Conservation (phyloP, 2,329 filamentous ascomycete species). For the Venturia oleaginea region DNA sequence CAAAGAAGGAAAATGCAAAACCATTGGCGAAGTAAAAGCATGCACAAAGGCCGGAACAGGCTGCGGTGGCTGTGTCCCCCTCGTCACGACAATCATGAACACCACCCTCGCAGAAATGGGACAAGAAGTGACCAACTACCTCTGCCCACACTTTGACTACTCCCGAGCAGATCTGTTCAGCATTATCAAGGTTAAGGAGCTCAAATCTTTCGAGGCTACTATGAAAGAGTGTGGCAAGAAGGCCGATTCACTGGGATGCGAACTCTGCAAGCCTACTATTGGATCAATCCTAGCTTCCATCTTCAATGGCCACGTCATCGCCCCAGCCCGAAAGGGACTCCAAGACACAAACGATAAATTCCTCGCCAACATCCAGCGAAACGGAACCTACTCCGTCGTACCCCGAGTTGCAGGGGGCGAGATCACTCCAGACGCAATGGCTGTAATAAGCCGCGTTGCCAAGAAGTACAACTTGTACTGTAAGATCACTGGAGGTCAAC, state of each 20-base stretch:
- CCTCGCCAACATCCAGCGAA: slow-evolving; percentile 80
- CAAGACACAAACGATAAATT: slow-evolving; percentile 89
- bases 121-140: slow-evolving; percentile 73
- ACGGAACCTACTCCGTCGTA: slow-evolving; percentile 83
- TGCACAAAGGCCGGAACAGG: slow-evolving; percentile 92
- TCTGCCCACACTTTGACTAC: slow-evolving; percentile 77
- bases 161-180: slow-evolving; percentile 88
- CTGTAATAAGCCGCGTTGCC: slow-evolving; percentile 73
- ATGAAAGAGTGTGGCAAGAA: slow-evolving; percentile 66
- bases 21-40: slow-evolving; percentile 71
- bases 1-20: slow-evolving; percentile 72
- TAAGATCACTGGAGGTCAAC: slow-evolving; percentile 86
- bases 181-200: slow-evolving; percentile 71
- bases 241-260: slow-evolving; percentile 65
- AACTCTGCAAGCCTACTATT: slow-evolving; percentile 75
- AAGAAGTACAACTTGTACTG: slow-evolving; percentile 78
- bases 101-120: slow-evolving; percentile 78
- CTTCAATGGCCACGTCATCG: slow-evolving; percentile 76
- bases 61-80: slow-evolving; percentile 81
- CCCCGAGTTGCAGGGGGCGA: slow-evolving; percentile 77
- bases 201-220: slow-evolving; percentile 62
- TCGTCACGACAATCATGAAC: slow-evolving; percentile 85
- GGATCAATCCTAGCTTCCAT: slow-evolving; percentile 72
- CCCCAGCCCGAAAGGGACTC: slow-evolving; percentile 58
- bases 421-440: slow-evolving; percentile 77